Conservation (phyloP, 2,329 filamentous ascomycete species). For the Setomelanomma holmii region DNA sequence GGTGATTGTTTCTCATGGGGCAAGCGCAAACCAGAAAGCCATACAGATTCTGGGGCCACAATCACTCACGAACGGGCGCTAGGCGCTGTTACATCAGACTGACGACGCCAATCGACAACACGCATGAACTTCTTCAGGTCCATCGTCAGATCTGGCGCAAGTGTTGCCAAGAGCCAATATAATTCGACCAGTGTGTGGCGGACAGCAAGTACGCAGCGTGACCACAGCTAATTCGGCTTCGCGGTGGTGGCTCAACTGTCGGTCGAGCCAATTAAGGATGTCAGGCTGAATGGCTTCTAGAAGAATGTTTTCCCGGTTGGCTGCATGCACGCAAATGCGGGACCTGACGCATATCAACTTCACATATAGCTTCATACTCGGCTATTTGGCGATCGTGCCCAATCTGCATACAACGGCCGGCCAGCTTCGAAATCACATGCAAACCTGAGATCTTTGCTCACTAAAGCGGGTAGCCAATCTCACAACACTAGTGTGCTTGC, state of each 20-base stretch:
- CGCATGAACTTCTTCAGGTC: constrained; percentile 12
- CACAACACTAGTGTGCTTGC: too few species aligned
- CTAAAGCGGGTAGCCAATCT: too few species aligned
- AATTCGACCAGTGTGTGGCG: neutral
- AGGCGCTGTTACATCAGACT: constrained; percentile 31
- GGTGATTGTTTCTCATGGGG: neutral
- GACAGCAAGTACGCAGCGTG: neutral
- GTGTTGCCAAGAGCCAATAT: constrained; percentile 3
- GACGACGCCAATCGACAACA: constrained; percentile 13
- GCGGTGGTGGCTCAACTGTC: constrained; percentile 16
- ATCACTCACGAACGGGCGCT: constrained; percentile 24
- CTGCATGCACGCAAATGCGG: constrained; percentile 30
- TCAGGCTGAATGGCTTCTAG: constrained; percentile 35
- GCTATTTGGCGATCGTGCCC: constrained; percentile 45
- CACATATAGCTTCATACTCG: constrained; percentile 40
- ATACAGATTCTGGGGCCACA: neutral
- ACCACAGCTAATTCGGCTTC: neutral
- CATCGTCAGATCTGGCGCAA: constrained; percentile 4
- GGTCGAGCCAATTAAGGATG: constrained; percentile 18
- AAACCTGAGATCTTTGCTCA: constrained; percentile 17
- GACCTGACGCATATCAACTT: constrained; percentile 37
- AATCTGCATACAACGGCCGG: constrained; percentile 26
- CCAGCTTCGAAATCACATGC: constrained; percentile 41
- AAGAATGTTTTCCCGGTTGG: constrained; percentile 30
- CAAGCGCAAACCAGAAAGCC: constrained; percentile 8